Conservation (phyloP, 2,329 filamentous ascomycete species). For the Thermothelomyces thermophilus region DNA sequence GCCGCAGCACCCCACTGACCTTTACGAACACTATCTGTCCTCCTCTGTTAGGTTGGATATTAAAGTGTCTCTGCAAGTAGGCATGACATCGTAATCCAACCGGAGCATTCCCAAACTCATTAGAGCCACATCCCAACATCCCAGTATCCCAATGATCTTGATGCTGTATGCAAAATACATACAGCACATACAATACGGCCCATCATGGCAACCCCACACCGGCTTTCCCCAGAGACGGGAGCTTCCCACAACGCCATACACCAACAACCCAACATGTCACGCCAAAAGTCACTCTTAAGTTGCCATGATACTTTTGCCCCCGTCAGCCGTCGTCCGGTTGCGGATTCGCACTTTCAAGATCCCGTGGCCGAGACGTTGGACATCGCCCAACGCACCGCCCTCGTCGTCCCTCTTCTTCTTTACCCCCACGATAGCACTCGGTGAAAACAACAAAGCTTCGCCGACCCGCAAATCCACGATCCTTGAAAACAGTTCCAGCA, state of each 20-base stretch:
- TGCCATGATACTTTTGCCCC: slow-evolving; percentile 41
- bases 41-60: too few species aligned
- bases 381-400: not conserved
- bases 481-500: slow-evolving; percentile 33
- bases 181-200: too few species aligned
- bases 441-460: slow-evolving; percentile 42
- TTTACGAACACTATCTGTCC: too few species aligned
- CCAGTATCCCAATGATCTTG: not conserved
- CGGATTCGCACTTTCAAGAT: slow-evolving; percentile 37
- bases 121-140: too few species aligned
- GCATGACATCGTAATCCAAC: too few species aligned
- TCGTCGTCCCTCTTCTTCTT: slow-evolving; percentile 12
- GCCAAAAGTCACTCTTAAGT: slow-evolving; percentile 6
- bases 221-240: not conserved
- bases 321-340: slow-evolving; percentile 38
- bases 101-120: too few species aligned
- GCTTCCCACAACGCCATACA: slow-evolving; percentile 3
- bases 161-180: too few species aligned
- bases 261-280: not conserved
- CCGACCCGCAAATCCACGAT: slow-evolving; percentile 40
- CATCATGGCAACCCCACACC: too few species aligned
- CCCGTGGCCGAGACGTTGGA: slow-evolving; percentile 32
- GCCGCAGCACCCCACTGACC: too few species aligned
- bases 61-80: too few species aligned
- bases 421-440: slow-evolving; percentile 35